These are phyloP conservation scores for Bipolaris zeicola DNA, from an alignment of 2,329 filamentous ascomycete species.

Conservation along the genomic window DNA sequence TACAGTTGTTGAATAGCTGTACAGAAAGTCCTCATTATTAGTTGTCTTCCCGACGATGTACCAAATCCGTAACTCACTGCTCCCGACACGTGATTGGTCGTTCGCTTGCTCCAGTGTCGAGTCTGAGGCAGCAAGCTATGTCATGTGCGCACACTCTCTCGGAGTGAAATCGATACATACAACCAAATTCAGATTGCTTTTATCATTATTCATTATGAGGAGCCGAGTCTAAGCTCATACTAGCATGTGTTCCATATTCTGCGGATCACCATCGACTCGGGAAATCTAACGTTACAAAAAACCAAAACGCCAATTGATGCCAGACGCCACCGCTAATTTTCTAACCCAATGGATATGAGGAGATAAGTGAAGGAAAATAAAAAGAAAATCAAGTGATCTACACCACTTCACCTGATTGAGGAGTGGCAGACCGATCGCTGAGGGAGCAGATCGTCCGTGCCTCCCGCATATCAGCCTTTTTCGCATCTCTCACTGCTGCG, in stretches of 20 bases:
- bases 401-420: background rate
- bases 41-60: no score
- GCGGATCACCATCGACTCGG: background rate
- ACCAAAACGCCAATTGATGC: background rate
- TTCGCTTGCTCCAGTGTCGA: no score
- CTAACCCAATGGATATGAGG: background rate
- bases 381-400: background rate
- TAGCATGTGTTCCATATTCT: background rate
- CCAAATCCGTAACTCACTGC: no score
- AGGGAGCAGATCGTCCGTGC: background rate
- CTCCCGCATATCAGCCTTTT: slow-evolving; percentile 19
- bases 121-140: no score
- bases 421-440: background rate
- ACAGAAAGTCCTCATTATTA: no score
- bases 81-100: no score
- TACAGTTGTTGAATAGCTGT: no score
- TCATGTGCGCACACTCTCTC: no score
- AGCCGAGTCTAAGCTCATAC: background rate
- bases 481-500: slow-evolving; percentile 32
- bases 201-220: background rate
- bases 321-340: background rate
- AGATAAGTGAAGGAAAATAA: background rate
- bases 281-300: background rate
- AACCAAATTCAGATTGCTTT: background rate
- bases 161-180: background rate